Percentiles rank a stretch among this genome's conserved stretches.
These are phyloP conservation scores for Cronartium ribicola DNA, from an alignment of 1,284 basidiomycete species.

Conservation along the genomic window DNA sequence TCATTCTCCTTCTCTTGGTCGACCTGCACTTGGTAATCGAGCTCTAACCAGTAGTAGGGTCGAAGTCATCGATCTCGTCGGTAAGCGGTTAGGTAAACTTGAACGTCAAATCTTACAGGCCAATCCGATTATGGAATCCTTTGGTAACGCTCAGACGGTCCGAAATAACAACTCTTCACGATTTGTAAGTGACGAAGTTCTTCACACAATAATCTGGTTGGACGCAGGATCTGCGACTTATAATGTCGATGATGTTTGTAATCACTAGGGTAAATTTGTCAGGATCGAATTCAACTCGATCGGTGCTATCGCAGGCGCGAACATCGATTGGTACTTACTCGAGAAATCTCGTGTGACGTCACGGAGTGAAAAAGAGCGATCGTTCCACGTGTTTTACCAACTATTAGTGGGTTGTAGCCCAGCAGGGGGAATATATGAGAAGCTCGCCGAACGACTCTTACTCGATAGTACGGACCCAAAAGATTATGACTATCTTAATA, in stretches of 20 bases:
- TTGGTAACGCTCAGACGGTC: conserved; percentile 98
- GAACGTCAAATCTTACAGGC: conserved; percentile 97
- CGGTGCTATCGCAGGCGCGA: conserved; percentile 94
- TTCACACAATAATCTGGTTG: background rate
- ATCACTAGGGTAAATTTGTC: conserved; percentile 76
- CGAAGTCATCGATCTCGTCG: conserved; percentile 53
- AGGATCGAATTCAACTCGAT: conserved; percentile 89
- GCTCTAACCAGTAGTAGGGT: conserved; percentile 59
- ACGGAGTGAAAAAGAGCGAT: conserved; percentile 80
- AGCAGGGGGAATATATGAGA: conserved; percentile 45
- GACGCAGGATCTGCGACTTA: no score
- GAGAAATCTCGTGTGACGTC: conserved; percentile 94
- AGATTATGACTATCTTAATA: conserved; percentile 86
- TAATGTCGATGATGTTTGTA: no score
- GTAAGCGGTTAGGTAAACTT: conserved; percentile 66
- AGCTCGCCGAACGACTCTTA: conserved; percentile 63
- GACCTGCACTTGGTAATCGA: conserved; percentile 52
- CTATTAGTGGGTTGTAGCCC: conserved; percentile 56
- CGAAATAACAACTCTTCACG: conserved; percentile 98
- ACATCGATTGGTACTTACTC: conserved; percentile 97
- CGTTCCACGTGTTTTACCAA: conserved; percentile 98
- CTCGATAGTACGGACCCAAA: conserved; percentile 67
- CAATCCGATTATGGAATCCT: conserved; percentile 95
- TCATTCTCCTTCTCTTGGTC: conserved; percentile 50
- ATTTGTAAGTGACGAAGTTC: conserved; percentile 57